Conservation (phyloP, 345 rosid genomes). For the Leavenworthia alabamica region DNA sequence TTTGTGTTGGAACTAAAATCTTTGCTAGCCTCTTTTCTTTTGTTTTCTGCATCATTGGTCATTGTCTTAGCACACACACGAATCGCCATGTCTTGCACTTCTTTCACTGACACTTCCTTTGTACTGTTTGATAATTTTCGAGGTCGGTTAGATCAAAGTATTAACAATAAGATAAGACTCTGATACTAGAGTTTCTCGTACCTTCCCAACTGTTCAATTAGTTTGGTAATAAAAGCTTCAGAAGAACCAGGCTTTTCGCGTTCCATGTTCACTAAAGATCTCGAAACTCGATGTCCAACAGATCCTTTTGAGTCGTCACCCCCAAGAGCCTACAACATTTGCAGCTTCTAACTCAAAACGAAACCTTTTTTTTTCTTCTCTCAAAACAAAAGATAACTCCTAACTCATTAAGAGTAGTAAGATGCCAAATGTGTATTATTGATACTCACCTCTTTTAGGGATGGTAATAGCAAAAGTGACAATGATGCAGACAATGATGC, state of each 20-base stretch:
- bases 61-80: slow-evolving; percentile 40
- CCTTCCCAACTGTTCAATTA: slow-evolving; percentile 82
- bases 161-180: not conserved
- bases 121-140: too few species aligned
- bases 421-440: not conserved
- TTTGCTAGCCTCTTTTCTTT: slow-evolving; percentile 62
- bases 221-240: slow-evolving; percentile 60
- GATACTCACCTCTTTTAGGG: slow-evolving; percentile 69
- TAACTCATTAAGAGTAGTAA: not conserved
- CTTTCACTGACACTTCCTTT: slow-evolving; percentile 62
- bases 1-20: slow-evolving; percentile 60
- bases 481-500: slow-evolving; percentile 56
- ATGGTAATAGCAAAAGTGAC: slow-evolving; percentile 74
- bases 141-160: slow-evolving; percentile 6
- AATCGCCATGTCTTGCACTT: slow-evolving; percentile 63
- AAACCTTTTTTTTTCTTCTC: not conserved
- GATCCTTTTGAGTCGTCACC: slow-evolving; percentile 56
- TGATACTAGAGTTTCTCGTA: too few species aligned
- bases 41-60: slow-evolving; percentile 46
- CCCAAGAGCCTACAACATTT: slow-evolving; percentile 47
- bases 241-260: slow-evolving; percentile 77
- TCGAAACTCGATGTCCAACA: slow-evolving; percentile 51
- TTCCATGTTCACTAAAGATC: slow-evolving; percentile 67
- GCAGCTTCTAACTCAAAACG: slow-evolving; percentile 9
- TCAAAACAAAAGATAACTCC: too few species aligned